phyloP scores from a whole-genome alignment of 2,329 filamentous ascomycete genomes.

The Lecanicillium sp. region DNA sequence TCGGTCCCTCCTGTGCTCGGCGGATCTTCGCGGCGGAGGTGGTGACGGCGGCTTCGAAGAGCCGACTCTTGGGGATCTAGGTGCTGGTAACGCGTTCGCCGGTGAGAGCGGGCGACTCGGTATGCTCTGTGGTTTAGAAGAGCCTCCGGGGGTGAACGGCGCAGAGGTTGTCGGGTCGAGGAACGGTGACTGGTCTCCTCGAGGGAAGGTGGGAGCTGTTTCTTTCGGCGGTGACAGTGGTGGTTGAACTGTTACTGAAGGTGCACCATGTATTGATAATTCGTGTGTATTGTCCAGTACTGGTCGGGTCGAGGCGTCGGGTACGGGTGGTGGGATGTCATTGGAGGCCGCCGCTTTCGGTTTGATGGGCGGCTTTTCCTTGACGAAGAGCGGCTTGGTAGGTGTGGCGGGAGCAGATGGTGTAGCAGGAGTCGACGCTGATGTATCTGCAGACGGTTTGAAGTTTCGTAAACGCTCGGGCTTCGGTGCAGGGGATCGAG shows the following conservation, averaged over 20 bases:
- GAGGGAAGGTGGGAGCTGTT: constrained; percentile 23
- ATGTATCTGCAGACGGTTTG: constrained; percentile 28
- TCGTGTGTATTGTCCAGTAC: constrained; percentile 16
- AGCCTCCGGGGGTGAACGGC: constrained; percentile 31
- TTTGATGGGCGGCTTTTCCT: constrained; percentile 30
- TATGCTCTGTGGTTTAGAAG: constrained; percentile 42
- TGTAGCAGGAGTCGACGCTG: constrained; percentile 20
- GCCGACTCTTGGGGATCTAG: constrained; percentile 37
- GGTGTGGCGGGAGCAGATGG: constrained; percentile 6
- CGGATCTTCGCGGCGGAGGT: constrained; percentile 56
- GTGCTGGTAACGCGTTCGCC: constrained; percentile 25
- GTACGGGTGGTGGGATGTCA: constrained; percentile 10
- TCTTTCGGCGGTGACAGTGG: constrained; percentile 60
- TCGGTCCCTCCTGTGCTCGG: constrained; percentile 44
- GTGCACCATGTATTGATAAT: constrained; percentile 37
- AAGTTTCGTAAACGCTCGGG: constrained; percentile 34
- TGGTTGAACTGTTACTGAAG: constrained; percentile 61
- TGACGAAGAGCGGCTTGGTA: constrained; percentile 22
- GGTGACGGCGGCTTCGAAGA: constrained; percentile 52
- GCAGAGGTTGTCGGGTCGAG: constrained; percentile 39
- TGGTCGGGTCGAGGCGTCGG: constrained; percentile 17
- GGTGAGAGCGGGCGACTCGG: constrained; percentile 50
- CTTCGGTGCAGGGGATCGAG: constrained; percentile 33
- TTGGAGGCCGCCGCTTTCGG: constrained; percentile 19
- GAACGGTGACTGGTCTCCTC: constrained; percentile 35